Evolutionary conservation across 345 rosid species (phyloP), one percentile per base, ranked within the genome.

Genomic region (Gossypium thurberi): DNA sequence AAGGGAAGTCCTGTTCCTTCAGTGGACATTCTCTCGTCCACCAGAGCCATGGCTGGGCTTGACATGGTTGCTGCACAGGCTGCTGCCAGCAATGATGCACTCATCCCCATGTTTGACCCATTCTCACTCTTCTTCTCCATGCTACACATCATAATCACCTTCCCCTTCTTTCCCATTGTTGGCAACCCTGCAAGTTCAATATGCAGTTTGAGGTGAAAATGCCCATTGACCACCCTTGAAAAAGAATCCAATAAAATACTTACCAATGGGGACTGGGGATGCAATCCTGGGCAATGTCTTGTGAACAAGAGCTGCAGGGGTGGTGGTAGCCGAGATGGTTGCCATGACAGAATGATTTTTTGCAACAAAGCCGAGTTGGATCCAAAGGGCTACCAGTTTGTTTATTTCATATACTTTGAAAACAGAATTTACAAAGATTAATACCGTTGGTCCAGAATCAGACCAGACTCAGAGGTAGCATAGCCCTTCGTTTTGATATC

Each of bases 1-100:
- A 94, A 89, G 2, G 97, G 94, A 15, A 92, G 91, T n/a, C 98
- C 95, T 1, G 95, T 92, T 76, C 97, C 98, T 82, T 94, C 97
- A 0, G 98, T 94, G 21, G 67, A 73, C 92, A 94, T 43, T 75
- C 98, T 94, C 42, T 94, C 98, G n/a, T 94, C 98, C 62, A 92
- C 98, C 79, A 94, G 76, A 4, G 94, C 97, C 89, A 88, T 72
- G 18, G 97, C 97, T 14, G 98, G 95, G 81, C 82, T 83, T 14
- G 90, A 83, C 80, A 83, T 75, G 75, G 84, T 82, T 3, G 89
- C 89, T 0, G 97, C 85, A 1, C 73, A 74, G 44, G 87, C 88
- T 3, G 95, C 90, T 4, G 92, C 82, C 4, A 87, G 60, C 68
- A 86, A 57, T 0, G 92, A 75, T 6, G 86, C 84, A 5, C 82